These are phyloP conservation scores for Barnettozyma salicaria DNA, from an alignment of 805 yeast genomes.

Conservation along the genomic window DNA sequence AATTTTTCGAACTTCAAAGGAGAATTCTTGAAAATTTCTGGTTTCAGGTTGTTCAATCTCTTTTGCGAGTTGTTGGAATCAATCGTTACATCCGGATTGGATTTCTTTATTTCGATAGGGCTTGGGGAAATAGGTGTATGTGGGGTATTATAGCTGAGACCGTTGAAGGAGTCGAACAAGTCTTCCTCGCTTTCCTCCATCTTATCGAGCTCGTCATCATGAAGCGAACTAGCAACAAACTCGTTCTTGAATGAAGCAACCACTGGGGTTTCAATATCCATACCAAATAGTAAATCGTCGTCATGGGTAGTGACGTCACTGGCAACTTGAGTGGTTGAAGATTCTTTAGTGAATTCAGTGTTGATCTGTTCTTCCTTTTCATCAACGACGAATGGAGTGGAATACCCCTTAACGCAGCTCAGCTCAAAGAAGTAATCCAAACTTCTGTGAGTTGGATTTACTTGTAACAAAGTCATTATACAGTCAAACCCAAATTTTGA, in stretches of 20 bases:
- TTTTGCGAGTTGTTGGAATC: constrained; percentile 1
- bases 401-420: constrained; percentile 11
- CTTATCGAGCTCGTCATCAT: constrained; percentile 1
- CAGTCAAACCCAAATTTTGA: constrained; percentile 65
- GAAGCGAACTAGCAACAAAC: background rate
- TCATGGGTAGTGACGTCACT: constrained; percentile 7
- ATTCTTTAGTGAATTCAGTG: background rate
- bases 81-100: background rate
- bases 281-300: constrained; percentile 14
- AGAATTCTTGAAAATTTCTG: constrained; percentile 6
- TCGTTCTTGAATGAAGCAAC: constrained; percentile 4
- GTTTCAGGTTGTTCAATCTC: constrained; percentile 3
- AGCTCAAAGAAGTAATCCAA: constrained; percentile 39
- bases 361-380: background rate
- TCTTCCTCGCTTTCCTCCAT: constrained; percentile 5
- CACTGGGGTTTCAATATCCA: constrained; percentile 11
- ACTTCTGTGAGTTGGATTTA: constrained; percentile 47
- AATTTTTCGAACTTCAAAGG: constrained; percentile 12
- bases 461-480: constrained; percentile 60
- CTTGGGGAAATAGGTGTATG: constrained; percentile 12
- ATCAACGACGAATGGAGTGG: constrained; percentile 5
- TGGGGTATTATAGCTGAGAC: constrained; percentile 10
- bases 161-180: constrained; percentile 7
- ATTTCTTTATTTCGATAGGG: constrained; percentile 4
- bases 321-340: background rate